These are phyloP conservation scores for Pseudogymnoascus sp. DNA, from an alignment of 2,329 filamentous ascomycete genomes.

Conservation along the genomic window DNA sequence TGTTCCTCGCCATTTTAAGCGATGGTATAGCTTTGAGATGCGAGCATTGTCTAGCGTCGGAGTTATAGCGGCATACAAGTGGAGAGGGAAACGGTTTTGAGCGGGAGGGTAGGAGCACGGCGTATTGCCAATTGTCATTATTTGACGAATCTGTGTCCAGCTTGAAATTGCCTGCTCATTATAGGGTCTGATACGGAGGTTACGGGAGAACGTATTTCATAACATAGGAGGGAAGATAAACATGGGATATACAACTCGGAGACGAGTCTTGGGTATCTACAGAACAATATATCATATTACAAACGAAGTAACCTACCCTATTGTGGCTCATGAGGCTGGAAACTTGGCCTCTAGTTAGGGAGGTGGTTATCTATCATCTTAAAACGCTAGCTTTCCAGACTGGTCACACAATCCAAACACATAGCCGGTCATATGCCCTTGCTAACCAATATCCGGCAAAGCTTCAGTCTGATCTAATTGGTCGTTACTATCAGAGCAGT, in stretches of 20 bases:
- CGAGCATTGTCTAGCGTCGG: background rate
- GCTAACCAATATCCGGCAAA: too few relatives aligned
- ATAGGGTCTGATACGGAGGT: background rate
- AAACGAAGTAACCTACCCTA: background rate
- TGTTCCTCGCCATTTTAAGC: background rate
- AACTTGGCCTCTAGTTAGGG: background rate
- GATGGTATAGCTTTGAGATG: conserved; percentile 1
- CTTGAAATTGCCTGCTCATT: background rate
- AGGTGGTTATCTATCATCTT: too few relatives aligned
- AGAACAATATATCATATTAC: background rate
- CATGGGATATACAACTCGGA: background rate
- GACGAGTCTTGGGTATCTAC: background rate
- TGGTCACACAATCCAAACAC: too few relatives aligned
- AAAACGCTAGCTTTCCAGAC: too few relatives aligned
- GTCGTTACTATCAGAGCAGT: too few relatives aligned
- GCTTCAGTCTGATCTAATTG: too few relatives aligned
- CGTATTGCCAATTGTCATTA: background rate
- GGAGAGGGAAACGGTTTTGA: background rate
- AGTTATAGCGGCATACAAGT: background rate
- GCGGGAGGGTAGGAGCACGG: background rate
- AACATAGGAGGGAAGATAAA: background rate
- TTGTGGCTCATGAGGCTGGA: background rate
- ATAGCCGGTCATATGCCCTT: too few relatives aligned
- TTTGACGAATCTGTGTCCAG: background rate
- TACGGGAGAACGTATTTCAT: background rate